Percentiles rank a stretch among this genome's conserved stretches.
These are phyloP conservation scores for Meredithiella fracta DNA, from an alignment of 2,329 filamentous ascomycete genomes.

Conservation along the genomic window DNA sequence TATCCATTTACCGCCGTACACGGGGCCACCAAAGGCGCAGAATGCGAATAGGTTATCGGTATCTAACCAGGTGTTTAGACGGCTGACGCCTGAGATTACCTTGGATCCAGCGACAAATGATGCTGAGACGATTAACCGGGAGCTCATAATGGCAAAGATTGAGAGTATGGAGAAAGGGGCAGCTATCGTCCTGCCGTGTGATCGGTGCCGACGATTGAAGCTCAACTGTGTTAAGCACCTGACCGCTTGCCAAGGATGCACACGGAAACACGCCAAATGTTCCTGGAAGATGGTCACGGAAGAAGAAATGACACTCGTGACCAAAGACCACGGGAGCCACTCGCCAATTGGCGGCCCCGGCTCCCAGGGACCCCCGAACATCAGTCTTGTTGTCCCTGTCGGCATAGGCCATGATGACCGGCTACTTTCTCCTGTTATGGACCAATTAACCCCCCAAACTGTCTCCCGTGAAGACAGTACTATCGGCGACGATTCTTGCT, in stretches of 20 bases:
- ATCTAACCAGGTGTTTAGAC: constrained; percentile 4
- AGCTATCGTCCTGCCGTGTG: constrained; percentile 64
- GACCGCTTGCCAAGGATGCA: constrained; percentile 74
- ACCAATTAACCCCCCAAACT: constrained; percentile 11
- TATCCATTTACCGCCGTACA: constrained; percentile 8
- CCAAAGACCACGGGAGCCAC: constrained; percentile 5
- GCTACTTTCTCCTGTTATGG: constrained; percentile 10
- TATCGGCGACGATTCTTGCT: constrained; percentile 11
- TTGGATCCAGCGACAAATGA: constrained; percentile 8
- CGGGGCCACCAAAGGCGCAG: constrained; percentile 1
- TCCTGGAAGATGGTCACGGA: constrained; percentile 69
- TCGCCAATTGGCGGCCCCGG: background rate
- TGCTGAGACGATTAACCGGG: constrained; percentile 19
- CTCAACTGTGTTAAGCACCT: constrained; percentile 75
- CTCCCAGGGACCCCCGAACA: constrained; percentile 3
- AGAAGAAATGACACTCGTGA: constrained; percentile 35
- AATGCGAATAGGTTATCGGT: constrained; percentile 12
- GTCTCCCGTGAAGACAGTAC: constrained; percentile 12
- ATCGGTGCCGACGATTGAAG: constrained; percentile 62
- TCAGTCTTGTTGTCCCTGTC: constrained; percentile 11
- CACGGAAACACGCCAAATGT: constrained; percentile 79
- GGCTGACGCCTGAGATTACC: constrained; percentile 12
- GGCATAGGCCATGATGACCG: constrained; percentile 11
- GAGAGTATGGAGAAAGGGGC: constrained; percentile 61
- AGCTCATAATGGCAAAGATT: constrained; percentile 56